Conservation (phyloP, 1,284 basidiomycete genomes). For the Pascua sp. region DNA sequence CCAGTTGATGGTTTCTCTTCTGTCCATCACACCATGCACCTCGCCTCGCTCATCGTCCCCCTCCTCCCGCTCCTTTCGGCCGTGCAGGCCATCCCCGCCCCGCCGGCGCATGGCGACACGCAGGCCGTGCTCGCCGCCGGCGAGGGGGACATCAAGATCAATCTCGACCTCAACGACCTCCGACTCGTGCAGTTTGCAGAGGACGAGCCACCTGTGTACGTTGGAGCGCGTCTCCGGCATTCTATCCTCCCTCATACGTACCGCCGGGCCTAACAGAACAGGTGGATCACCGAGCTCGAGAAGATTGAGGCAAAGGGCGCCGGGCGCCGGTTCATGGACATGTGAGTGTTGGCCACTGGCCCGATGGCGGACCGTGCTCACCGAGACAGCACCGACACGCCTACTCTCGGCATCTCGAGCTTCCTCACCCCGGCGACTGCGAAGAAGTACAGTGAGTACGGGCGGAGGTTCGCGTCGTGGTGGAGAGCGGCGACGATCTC, state of each 20-base stretch:
- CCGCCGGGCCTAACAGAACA: conserved; percentile 26
- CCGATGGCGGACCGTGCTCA: conserved; percentile 7
- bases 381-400: conserved; percentile 65
- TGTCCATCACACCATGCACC: too few species aligned
- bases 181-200: conserved; percentile 73
- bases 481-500: background rate
- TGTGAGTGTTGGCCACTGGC: conserved; percentile 55
- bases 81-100: too few species aligned
- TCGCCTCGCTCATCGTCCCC: too few species aligned
- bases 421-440: conserved; percentile 39
- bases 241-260: too few species aligned
- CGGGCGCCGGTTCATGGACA: conserved; percentile 69
- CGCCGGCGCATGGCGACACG: too few species aligned
- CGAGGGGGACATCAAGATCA: conserved; percentile 36
- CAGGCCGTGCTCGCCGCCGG: too few species aligned
- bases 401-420: conserved; percentile 49
- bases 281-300: conserved; percentile 76
- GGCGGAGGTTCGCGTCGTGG: background rate
- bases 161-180: conserved; percentile 64
- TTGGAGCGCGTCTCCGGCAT: background rate
- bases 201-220: conserved; percentile 54
- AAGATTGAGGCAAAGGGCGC: conserved; percentile 76
- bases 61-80: too few species aligned
- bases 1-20: too few species aligned
- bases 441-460: conserved; percentile 40